phyloP scores from a whole-genome alignment of 768 basidiomycete genomes.

The Boletus coccyginus region DNA sequence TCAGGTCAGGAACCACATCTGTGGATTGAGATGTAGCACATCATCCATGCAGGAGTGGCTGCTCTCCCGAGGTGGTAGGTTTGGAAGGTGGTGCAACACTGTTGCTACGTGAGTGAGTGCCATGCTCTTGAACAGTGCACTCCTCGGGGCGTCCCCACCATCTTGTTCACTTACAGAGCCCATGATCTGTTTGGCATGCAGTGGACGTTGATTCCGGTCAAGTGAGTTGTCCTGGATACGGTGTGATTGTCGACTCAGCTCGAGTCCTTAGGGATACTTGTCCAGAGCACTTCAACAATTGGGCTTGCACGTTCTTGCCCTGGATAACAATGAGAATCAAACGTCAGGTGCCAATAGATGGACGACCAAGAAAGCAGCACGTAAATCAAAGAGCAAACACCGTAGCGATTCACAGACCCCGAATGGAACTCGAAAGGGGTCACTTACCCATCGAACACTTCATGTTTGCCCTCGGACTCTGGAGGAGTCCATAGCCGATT shows the following conservation, averaged over 20 bases:
- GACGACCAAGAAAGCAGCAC: slow-evolving; percentile 28
- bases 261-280: slow-evolving; percentile 51
- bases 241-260: not conserved
- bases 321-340: slow-evolving; percentile 61
- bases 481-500: slow-evolving; percentile 44
- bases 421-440: slow-evolving; percentile 18
- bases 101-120: too few species aligned
- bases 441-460: slow-evolving; percentile 55
- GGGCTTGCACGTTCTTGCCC: slow-evolving; percentile 54
- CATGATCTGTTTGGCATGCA: slow-evolving; percentile 37
- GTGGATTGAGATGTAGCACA: too few species aligned
- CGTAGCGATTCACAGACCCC: not conserved
- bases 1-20: too few species aligned
- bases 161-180: slow-evolving; percentile 29
- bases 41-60: too few species aligned
- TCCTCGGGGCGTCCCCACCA: too few species aligned
- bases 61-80: too few species aligned
- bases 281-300: slow-evolving; percentile 45
- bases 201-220: slow-evolving; percentile 79
- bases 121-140: too few species aligned
- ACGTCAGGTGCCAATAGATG: slow-evolving; percentile 55
- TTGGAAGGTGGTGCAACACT: too few species aligned
- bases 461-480: slow-evolving; percentile 52
- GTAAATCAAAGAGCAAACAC: slow-evolving; percentile 14
- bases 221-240: slow-evolving; percentile 32